Base-by-base conservation (phyloP, 1,284 basidiomycete species). In the Marasmius fiardii region DNA sequence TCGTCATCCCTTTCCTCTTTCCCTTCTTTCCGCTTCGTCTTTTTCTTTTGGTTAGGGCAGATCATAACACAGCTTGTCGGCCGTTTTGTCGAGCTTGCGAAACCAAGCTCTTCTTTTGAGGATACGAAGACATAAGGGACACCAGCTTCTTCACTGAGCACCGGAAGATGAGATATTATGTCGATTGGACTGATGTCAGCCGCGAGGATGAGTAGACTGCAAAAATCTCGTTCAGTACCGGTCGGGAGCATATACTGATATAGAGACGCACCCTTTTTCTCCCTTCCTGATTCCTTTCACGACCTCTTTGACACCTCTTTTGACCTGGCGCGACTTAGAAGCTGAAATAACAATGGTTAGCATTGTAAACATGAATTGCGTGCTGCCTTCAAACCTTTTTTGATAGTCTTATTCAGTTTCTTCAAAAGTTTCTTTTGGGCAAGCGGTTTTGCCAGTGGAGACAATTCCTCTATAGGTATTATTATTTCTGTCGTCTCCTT, bases 21-120 rank as follows among this genome's bases (percentile, higher is more conserved):
- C 20, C 74, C 84, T 56, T 82, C 86, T 68, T 85, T 88, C 65
- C 74, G 75, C 69, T 84, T 90, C 53, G 71, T 68, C 61, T 86
- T 89, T 65, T 83, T 83, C 69, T 93, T 93, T 64, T 85, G 78
- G 65, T 85, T 78, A 0, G 89, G 90, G 71, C 86, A 92, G 57
- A 99, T 82, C 86, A 99, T 93, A 12, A 99, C 95, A 72, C 95
- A 98, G 65, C 93, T 95, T 45, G 97, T 99, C 41, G 97, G 96
- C 64, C 97, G 86, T 76, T 99, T 99, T 50, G 97, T 99, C 52
- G 93, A 90, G 67, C 93, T 95, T 14, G 96, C 94, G 61, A 90
- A 88, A 1, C 97, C 97, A 23, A 99, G 86, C 66, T 98, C 95
- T 74, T 97, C 93, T 71, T 95, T 96, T 11, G 90, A 92, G 0